Evolutionary conservation across 441 rosid genomes (phyloP), one percentile per base, ranked within the genome.

Genomic region (Macaranga tanarius): DNA sequence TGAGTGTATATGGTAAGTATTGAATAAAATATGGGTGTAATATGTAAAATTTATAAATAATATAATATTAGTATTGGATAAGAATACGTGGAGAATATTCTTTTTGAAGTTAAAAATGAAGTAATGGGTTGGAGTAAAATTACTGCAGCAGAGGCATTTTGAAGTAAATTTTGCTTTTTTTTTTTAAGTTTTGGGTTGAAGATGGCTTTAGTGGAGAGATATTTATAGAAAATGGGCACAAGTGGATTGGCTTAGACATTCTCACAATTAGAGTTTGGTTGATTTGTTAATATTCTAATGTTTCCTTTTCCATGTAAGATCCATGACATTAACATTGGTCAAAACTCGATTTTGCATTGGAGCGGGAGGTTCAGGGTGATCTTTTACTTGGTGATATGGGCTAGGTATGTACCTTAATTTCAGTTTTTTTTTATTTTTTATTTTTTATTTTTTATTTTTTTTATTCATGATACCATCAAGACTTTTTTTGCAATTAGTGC

Each of bases 351-450:
- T 79, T 91, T 76, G 95, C 97, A 50, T 71, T 88, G 86, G 97
- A 95, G 78, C 85, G 94, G 25, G 96, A 95, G 79, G 93, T 84
- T 61, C 92, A 92, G 60, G 96, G 99, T 26, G 99, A 95, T 87
- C 90, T 95, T 55, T 75, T 95, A 77, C 97, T 92, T 72, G 89
- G 89, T 42, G 99, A 94, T 83, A 90, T 92, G 99, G 99, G 99
- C 28, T 97, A 92, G 97, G 97, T 94, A 69, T 67, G 2, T 23
- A n/a, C 75, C 22, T 13, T 15, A 40, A 10, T 20, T 55, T 47
- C 22, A 23, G 61, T 73, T 42, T 51, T 17, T 3, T 61, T 42
- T n/a, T 9, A 31, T 10, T 4, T 72, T 67, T 16, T 31, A n/a
- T n/a, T n/a, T n/a, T n/a, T n/a, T n/a, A n/a, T n/a, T n/a, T n/a